Conservation (phyloP, 2,329 filamentous ascomycete species). For the Didymosphaeria variabile region DNA sequence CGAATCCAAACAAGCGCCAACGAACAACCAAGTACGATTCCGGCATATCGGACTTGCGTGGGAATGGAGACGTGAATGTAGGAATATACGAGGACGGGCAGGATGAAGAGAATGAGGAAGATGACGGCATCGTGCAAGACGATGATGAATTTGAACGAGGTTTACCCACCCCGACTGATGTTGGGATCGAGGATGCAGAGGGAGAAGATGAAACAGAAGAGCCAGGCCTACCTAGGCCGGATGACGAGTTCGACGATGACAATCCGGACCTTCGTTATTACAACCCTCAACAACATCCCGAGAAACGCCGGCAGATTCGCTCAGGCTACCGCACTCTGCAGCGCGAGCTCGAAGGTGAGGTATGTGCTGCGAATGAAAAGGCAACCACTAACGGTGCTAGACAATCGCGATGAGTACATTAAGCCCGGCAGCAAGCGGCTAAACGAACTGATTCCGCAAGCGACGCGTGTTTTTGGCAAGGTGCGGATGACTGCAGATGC, state of each 20-base stretch:
- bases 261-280: conserved; percentile 62
- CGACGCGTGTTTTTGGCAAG: conserved; percentile 70
- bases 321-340: conserved; percentile 74
- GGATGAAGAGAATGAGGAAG: conserved; percentile 16
- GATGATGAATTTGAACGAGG: conserved; percentile 26
- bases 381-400: conserved; percentile 46
- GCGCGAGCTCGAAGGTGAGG: conserved; percentile 65
- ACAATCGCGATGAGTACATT: conserved; percentile 77
- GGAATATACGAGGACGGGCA: conserved; percentile 32
- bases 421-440: conserved; percentile 72
- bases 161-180: conserved; percentile 3
- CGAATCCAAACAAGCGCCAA: conserved; percentile 54
- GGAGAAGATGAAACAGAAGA: conserved; percentile 26
- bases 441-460: conserved; percentile 64
- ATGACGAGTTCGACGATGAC: conserved; percentile 32
- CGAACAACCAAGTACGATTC: conserved; percentile 51
- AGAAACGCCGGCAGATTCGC: conserved; percentile 76
- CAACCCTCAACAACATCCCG: conserved; percentile 82
- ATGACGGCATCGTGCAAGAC: conserved; percentile 21
- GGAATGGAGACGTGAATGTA: conserved; percentile 14
- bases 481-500: conserved; percentile 92
- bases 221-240: conserved; percentile 11
- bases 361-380: neutral
- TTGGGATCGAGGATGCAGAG: conserved; percentile 15
- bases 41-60: conserved; percentile 11